Base-by-base conservation (phyloP, 2,329 filamentous ascomycete species). In the Sporothrix phasma region DNA sequence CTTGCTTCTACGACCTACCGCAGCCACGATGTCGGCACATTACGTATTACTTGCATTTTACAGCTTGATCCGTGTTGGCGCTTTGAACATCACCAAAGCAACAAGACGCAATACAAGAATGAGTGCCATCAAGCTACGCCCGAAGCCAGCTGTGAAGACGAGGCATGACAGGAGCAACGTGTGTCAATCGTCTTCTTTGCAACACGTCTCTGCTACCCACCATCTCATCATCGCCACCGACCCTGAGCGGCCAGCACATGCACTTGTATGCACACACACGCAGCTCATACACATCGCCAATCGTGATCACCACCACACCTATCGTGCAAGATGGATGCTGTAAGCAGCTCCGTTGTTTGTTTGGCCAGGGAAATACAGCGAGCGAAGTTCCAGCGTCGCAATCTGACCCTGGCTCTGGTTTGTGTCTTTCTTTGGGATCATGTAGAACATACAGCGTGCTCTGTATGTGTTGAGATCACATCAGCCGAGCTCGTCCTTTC, bases 341-440 rank as follows among this genome's bases (percentile, higher is more conserved):
- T 56, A 4, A 43, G 6, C 46, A 34, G 7, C 47, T 43, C 7
- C 54, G 2, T 56, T 17, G 51, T 46, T 46, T 22, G 37, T 49
- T 49, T 61, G 58, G 58, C n/a, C n/a, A 24, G 5, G n/a, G 22
- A 29, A 65, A 53, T 51, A 58, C 64, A 66, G 64, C 64, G 64
- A 66, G 54, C 26, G 49, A 45, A 61, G 47, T 26, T 61, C 64
- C 64, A 66, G 56, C n/a, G 37, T 60, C 34, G 51, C 26, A 45
- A 3, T 51, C 45, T 17, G 3, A 37, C 15, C 34, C 34, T 13
- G 11, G 13, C 31, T 19, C 15, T 60, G 7, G 19, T 15, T 15
- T 29, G 22, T 2, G n/a, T 31, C 5, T 29, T 31, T 10, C 7
- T 13, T 37, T 56, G 19, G 31, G 5, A 56, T 56, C 51, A 39